Evolutionary conservation across 179 eudicot genomes (phyloP), one percentile per base, ranked within the genome.

Genomic region (Drosera spatulata): DNA sequence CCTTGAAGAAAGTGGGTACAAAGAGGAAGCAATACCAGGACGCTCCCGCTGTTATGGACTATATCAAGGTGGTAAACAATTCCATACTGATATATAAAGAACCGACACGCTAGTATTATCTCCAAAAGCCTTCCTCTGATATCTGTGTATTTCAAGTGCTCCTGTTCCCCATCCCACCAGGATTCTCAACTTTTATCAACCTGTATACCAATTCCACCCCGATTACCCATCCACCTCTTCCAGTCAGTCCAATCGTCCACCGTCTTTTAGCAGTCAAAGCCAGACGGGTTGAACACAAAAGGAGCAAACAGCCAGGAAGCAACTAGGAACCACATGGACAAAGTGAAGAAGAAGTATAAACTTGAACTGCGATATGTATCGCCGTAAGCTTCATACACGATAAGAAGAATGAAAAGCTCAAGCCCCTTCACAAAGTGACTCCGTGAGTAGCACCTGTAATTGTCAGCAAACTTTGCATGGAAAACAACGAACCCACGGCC

Each of bases 181-280:
- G 89, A 81, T 61, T 86, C 95, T 89, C 95, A 86, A 70, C 95
- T 86, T 73, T 79, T 83, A 50, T 86, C 89, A 4, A 74, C 80
- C 40, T 79, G 70, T 61, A 86, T 81, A 51, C 87, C 89, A 40
- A 86, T 86, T 15, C 95, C 95, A 47, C 95, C 95, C 9, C 89
- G 82, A 62, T 86, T 86, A 14, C 89, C 89, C 89, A 86, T 83
- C 95, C 95, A 86, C 71, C 87, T 77, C 67, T 81, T 83, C 95
- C 95, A 86, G 67, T 86, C 89, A 10, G 87, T 74, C 89, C 95
- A 86, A 65, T 86, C 95, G 66, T 86, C 95, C 44, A 86, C 95
- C 4, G 95, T 86, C 70, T 86, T 86, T 71, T 83, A 89, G 89
- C 94, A 86, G 70, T 86, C 94, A 58, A 86, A 86, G 47, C 94